These are phyloP conservation scores for Rhodotorula sp. DNA, from an alignment of 1,284 basidiomycete species.

Conservation along the genomic window DNA sequence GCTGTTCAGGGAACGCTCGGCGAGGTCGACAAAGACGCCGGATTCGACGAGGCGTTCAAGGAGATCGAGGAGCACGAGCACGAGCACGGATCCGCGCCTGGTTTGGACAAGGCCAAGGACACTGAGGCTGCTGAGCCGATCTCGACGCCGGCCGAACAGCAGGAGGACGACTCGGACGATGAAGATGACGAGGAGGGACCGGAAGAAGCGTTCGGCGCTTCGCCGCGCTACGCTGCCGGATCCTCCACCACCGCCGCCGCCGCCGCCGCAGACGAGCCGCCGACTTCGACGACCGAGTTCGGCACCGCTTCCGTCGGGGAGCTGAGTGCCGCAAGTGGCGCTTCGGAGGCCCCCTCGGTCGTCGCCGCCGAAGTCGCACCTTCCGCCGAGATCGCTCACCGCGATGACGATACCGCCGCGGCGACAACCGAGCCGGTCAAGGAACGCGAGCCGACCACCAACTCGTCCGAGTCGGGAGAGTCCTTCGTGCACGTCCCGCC, in stretches of 20 bases:
- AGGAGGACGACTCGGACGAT: constrained; percentile 31
- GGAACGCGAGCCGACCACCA: constrained; percentile 6
- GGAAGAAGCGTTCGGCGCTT: constrained; percentile 24
- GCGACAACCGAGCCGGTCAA: background rate
- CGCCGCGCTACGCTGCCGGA: background rate
- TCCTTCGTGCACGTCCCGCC: constrained; percentile 27
- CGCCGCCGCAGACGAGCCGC: background rate
- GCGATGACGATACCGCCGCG: background rate
- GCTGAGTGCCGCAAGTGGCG: background rate
- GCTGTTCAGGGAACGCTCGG: constrained; percentile 17
- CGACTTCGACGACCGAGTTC: background rate
- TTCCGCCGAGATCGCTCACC: background rate
- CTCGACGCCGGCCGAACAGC: constrained; percentile 13
- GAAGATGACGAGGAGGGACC: constrained; percentile 31
- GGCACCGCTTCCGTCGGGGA: constrained; percentile 9
- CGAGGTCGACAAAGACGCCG: constrained; percentile 22
- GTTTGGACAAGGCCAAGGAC: constrained; percentile 17
- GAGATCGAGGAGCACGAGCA: constrained; percentile 42
- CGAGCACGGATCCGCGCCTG: background rate
- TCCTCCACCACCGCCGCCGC: background rate
- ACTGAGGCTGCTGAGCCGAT: constrained; percentile 28
- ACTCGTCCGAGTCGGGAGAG: constrained; percentile 13
- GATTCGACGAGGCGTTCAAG: constrained; percentile 44
- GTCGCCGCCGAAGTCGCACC: background rate
- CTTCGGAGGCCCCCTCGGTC: background rate